Evolutionary conservation across 257 asterid species (phyloP).

Genomic region (Solanum sparsipilum): DNA sequence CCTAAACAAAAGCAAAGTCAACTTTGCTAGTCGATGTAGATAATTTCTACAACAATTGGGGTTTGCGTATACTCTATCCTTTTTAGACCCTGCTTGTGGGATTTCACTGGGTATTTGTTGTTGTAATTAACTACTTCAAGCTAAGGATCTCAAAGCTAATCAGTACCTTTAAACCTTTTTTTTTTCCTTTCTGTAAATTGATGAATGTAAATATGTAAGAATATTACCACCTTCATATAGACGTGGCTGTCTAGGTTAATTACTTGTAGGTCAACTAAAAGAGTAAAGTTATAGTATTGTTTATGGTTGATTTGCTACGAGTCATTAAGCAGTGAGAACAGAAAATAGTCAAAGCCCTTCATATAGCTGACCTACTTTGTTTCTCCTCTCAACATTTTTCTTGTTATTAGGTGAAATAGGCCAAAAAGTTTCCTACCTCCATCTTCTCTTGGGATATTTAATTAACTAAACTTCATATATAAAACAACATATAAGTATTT

Average conservation of each 20-base stretch:
- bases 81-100: accelerated
- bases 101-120: too few species aligned
- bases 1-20: background rate
- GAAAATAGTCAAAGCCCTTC: background rate
- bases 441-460: background rate
- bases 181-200: background rate
- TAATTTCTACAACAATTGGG: background rate
- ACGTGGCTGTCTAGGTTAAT: background rate
- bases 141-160: background rate
- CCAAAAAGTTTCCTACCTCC: background rate
- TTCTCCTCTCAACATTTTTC: background rate
- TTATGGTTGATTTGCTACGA: background rate
- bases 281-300: background rate
- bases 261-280: background rate
- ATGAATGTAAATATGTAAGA: background rate
- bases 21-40: background rate
- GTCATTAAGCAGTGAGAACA: background rate
- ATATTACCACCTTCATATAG: background rate
- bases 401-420: background rate
- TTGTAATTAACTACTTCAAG: background rate
- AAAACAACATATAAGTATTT: background rate
- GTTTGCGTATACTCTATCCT: background rate
- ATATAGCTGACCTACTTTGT: conserved; percentile 4
- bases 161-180: background rate
- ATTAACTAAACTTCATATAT: background rate